Evolutionary conservation across 371 early-diverging fungal genomes (phyloP).

Genomic region (Enteropsectra breve): DNA sequence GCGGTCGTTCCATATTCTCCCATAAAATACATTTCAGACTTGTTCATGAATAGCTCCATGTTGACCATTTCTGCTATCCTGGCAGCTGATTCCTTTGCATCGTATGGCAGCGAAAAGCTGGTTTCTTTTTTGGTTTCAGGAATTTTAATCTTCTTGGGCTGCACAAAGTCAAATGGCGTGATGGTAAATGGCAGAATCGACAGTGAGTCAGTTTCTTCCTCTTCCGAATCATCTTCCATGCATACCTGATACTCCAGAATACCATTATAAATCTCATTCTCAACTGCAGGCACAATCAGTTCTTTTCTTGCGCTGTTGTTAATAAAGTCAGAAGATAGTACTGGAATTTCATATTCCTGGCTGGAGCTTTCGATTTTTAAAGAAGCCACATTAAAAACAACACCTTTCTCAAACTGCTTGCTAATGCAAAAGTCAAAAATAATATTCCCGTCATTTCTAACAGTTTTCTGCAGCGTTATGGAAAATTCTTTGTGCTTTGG

Average conservation of each 20-base stretch:
- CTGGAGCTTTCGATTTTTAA: conserved; percentile 2
- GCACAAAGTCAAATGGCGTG: conserved; percentile 43
- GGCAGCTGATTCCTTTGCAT: too few species aligned
- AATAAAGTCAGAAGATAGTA: not conserved
- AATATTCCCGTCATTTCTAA: conserved; percentile 16
- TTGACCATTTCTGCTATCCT: too few species aligned
- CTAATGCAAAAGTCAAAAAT: conserved; percentile 30
- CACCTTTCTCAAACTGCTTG: conserved; percentile 27
- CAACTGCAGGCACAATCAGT: conserved; percentile 12
- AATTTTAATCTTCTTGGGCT: conserved; percentile 17
- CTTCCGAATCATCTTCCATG: conserved; percentile 32
- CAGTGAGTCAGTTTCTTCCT: conserved; percentile 40
- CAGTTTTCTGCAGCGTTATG: conserved; percentile 33
- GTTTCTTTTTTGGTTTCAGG: too few species aligned
- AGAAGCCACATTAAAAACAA: conserved; percentile 25
- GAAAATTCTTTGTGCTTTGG: conserved; percentile 28
- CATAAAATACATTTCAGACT: too few species aligned
- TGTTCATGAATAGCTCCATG: too few species aligned
- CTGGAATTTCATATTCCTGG: not conserved
- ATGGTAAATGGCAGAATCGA: conserved; percentile 35
- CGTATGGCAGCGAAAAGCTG: too few species aligned
- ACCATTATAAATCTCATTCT: conserved; percentile 32
- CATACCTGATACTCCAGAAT: conserved; percentile 42
- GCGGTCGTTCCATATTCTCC: too few species aligned
- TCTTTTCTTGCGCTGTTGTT: not conserved